Evolutionary conservation across 495 filamentous ascomycete species (phyloP), one percentile per base, ranked within the genome.

Genomic region (Cairneyella variabilis): DNA sequence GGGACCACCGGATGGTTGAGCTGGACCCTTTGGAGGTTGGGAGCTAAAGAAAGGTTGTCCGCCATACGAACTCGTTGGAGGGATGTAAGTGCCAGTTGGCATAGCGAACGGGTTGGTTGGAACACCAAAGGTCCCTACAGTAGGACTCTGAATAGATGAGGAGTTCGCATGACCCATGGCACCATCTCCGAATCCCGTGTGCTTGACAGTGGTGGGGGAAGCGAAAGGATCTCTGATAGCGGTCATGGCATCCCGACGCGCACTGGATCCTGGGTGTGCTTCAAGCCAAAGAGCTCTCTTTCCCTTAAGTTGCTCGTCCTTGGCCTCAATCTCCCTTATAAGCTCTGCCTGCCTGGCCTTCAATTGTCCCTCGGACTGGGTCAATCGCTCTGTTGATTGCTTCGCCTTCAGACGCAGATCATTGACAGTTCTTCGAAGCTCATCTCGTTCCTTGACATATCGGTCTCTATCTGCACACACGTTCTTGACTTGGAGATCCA

Each of bases 231-330:
- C 55, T 9, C 23, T 43, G 21, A 53, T 18, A 20, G 53, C 26
- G 3, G 40, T 47, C 45, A 59, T 56, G 8, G 57, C 51, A 34
- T 48, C 46, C 6, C 57, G 49, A 8, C 46, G 43, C 6, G 52
- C 51, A 25, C 42, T 57, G 3, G 62, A 57, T 10, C 21, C 23
- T 1, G 48, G 51, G 21, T 61, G 45, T 0, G 32, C 12, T 1
- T 61, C 55, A 8, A 59, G n/a, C 62, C 59, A 64, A 5, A 64
- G 20, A 28, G 54, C 58, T 18, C 58, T 45, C 48, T 59, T 64
- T 20, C 54, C 55, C 10, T 40, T 53, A 1, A 64, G 43, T 30
- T 64, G 61, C 17, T 64, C 58, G n/a, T 61, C 55, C 32, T 58
- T 30, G 18, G 58, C 11, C 4, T 11, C 16, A 21, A 64, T 30